phyloP scores from a whole-genome alignment of 1,284 basidiomycete genomes.

The Inonotus obliquus region DNA sequence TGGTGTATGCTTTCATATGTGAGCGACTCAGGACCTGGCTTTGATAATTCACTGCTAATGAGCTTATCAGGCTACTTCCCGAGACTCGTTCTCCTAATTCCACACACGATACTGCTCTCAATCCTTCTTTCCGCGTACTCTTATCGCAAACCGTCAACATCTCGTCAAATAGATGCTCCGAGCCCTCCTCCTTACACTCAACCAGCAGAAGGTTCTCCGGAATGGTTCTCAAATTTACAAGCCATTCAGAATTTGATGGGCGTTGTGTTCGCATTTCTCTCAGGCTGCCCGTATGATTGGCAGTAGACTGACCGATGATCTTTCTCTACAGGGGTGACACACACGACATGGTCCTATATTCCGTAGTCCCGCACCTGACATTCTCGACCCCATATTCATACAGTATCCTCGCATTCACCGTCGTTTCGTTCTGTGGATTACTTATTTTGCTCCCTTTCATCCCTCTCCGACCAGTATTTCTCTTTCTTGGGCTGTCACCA shows the following conservation, averaged over 20 bases:
- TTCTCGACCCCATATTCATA: constrained; percentile 51
- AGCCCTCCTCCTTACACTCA: constrained; percentile 36
- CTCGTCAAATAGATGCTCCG: constrained; percentile 23
- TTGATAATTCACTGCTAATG: background rate
- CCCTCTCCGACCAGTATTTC: constrained; percentile 55
- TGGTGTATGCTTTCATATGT: constrained; percentile 68
- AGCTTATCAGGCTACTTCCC: constrained; percentile 59
- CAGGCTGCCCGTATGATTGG: background rate
- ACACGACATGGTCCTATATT: constrained; percentile 35
- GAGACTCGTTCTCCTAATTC: constrained; percentile 56
- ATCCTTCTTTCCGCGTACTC: constrained; percentile 58
- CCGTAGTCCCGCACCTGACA: constrained; percentile 38
- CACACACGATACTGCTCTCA: constrained; percentile 49
- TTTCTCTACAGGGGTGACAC: constrained; percentile 41
- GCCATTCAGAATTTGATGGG: constrained; percentile 82
- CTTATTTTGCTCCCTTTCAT: constrained; percentile 43
- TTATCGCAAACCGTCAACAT: constrained; percentile 22
- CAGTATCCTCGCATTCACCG: constrained; percentile 44
- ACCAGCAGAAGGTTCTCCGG: constrained; percentile 49
- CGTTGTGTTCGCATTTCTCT: constrained; percentile 42
- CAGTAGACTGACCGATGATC: background rate
- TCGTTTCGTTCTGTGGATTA: constrained; percentile 42
- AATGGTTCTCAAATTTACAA: constrained; percentile 76
- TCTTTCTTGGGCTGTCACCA: constrained; percentile 50
- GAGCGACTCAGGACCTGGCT: constrained; percentile 25